Evolutionary conservation across 768 basidiomycete genomes (phyloP).

Genomic region (Lactarius pseudohatsudake): DNA sequence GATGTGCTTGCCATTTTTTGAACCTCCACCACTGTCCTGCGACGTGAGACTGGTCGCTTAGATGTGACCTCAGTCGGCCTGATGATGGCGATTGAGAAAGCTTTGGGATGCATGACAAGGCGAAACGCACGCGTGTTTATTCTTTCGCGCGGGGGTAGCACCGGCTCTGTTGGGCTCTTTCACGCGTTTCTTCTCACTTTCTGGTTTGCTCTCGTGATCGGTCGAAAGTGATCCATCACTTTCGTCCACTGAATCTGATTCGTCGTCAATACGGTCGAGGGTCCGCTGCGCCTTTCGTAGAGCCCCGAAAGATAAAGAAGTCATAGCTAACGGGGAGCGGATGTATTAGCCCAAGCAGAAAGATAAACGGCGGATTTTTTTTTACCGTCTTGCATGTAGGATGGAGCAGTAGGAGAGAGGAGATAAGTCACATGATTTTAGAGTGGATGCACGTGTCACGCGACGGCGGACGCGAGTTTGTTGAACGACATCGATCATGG

Average conservation of each 20-base stretch:
- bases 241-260: constrained; percentile 13
- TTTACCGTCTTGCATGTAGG: constrained; percentile 19
- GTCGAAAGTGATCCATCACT: constrained; percentile 13
- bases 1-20: constrained; percentile 54
- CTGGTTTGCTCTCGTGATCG: constrained; percentile 3
- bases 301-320: constrained; percentile 25
- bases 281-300: constrained; percentile 26
- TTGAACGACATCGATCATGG: not conserved
- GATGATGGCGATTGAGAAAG: constrained; percentile 11
- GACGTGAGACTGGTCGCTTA: constrained; percentile 78
- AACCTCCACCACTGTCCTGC: constrained; percentile 66
- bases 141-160: constrained; percentile 53
- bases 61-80: constrained; percentile 84
- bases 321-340: constrained; percentile 6
- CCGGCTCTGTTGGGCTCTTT: constrained; percentile 38
- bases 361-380: not conserved
- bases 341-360: not conserved
- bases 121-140: constrained; percentile 82
- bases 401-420: too few species aligned
- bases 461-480: not conserved
- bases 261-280: constrained; percentile 22
- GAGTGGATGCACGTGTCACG: not conserved
- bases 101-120: not conserved
- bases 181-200: not conserved
- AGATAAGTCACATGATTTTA: not conserved